Evolutionary conservation across 2,329 filamentous ascomycete species (phyloP), one percentile per base, ranked within the genome.

Genomic region (Anthostomella pinea): DNA sequence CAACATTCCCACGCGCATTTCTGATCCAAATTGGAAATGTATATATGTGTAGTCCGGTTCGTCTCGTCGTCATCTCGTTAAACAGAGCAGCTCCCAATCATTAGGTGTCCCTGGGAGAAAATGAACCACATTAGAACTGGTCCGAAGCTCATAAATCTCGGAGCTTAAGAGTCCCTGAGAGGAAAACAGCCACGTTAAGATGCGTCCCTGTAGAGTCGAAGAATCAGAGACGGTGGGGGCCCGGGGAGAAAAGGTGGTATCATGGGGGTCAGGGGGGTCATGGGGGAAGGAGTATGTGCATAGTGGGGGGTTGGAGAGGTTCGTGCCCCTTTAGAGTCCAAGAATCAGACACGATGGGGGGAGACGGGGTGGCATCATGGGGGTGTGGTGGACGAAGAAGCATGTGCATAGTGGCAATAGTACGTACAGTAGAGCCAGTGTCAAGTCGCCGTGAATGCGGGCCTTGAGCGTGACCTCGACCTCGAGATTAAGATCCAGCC

Each of bases 401-500:
- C n/a, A 29, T 17, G 22, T 16, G n/a, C 26, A 33, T 15, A 5
- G 11, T 8, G n/a, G 11, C 29, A 10, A 33, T 11, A 44, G 39
- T 41, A 66, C 70, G 59, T 66, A 75, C 71, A 75, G 65, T 48
- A 91, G 70, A 48, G 81, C 83, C 49, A 91, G 63, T 29, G 85
- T 87, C 49, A 94, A 65, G 66, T 93, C 87, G 59, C 87, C 87
- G 52, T 88, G 81, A 51, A 93, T 89, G 63, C 83, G 83, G 19
- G 86, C 86, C 72, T 91, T 91, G 46, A 93, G 73, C 56, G 88
- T 83, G 47, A 91, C 85, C 63, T 91, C 87, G 36, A 91, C 77
- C 52, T 93, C 86, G 41, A 93, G 69, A 62, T 91, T 91, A 45
- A 88, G 69, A 57, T 91, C 86, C 16, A 91, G 67, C 31, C 82